These are phyloP conservation scores for Kalmanozyma brasiliensis DNA, from an alignment of 1,284 basidiomycete genomes.

Conservation along the genomic window DNA sequence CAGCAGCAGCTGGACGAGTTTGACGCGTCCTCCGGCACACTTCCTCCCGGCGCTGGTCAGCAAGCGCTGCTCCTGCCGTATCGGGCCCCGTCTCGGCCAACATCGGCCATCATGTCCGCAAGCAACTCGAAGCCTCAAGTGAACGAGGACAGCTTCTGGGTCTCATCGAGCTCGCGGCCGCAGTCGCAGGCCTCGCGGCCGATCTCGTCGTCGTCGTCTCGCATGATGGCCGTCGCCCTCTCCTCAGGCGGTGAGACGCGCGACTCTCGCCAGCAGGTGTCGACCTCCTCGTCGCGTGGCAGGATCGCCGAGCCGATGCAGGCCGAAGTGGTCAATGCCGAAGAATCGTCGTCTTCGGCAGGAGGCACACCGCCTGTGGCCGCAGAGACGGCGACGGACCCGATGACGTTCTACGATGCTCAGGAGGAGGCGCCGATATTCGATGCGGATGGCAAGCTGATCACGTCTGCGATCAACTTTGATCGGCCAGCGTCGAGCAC, in stretches of 20 bases:
- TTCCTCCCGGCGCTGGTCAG: constrained; percentile 38
- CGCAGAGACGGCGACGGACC: neutral
- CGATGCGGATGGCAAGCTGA: constrained; percentile 25
- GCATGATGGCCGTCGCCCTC: constrained; percentile 17
- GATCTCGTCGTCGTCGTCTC: constrained; percentile 13
- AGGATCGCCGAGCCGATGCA: constrained; percentile 47
- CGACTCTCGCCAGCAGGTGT: constrained; percentile 35
- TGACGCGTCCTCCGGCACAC: constrained; percentile 33
- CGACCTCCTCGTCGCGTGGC: constrained; percentile 16
- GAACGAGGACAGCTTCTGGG: constrained; percentile 47
- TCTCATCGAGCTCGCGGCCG: constrained; percentile 34
- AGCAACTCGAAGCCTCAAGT: constrained; percentile 19
- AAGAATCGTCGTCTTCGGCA: constrained; percentile 9
- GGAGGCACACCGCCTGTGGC: constrained; percentile 22
- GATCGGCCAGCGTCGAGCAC: constrained; percentile 7
- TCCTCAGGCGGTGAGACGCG: constrained; percentile 12
- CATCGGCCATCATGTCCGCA: constrained; percentile 1
- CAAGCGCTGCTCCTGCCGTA: constrained; percentile 36
- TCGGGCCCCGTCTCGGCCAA: constrained; percentile 6
- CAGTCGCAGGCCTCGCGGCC: constrained; percentile 25
- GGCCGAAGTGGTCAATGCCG: constrained; percentile 41
- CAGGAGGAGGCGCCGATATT: constrained; percentile 13
- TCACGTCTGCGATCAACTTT: constrained; percentile 26
- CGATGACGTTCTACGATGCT: neutral
- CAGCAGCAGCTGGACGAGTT: constrained; percentile 11